Evolutionary conservation across 805 yeast species (phyloP).

Genomic region (Nakazawaea populi): DNA sequence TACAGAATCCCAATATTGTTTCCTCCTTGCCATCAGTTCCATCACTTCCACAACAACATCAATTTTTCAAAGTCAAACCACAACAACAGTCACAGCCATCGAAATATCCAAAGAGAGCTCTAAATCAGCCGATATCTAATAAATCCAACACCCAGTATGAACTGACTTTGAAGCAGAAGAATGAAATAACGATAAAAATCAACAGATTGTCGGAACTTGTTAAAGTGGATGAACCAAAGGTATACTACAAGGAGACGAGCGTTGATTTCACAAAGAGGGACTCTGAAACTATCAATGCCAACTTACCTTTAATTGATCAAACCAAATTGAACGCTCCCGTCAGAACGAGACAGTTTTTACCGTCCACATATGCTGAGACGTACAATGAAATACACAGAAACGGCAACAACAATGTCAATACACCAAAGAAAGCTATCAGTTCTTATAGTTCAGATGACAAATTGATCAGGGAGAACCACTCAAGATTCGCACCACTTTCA

Average conservation of each 20-base stretch:
- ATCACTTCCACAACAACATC: background rate
- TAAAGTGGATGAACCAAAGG: background rate
- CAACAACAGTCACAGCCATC: background rate
- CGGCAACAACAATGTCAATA: background rate
- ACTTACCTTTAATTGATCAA: background rate
- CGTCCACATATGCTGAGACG: background rate
- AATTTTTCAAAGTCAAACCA: background rate
- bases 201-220: conserved; percentile 4
- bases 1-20: background rate
- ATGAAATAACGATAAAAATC: conserved; percentile 7
- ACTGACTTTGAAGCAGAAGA: conserved; percentile 1
- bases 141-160: conserved; percentile 3
- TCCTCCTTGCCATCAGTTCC: background rate
- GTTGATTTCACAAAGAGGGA: background rate
- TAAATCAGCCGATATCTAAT: conserved; percentile 1
- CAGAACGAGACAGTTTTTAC: conserved; percentile 5
- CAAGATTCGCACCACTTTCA: background rate
- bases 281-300: background rate
- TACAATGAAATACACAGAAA: background rate
- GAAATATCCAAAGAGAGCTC: background rate
- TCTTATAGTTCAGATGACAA: background rate
- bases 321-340: background rate
- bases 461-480: background rate
- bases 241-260: background rate
- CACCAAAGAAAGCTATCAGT: too few relatives aligned